A percentile compares a stretch with the other conserved stretches of the same genome.
Conservation (phyloP, 2,329 filamentous ascomycete species). For the Thermochaetoides dissita region DNA sequence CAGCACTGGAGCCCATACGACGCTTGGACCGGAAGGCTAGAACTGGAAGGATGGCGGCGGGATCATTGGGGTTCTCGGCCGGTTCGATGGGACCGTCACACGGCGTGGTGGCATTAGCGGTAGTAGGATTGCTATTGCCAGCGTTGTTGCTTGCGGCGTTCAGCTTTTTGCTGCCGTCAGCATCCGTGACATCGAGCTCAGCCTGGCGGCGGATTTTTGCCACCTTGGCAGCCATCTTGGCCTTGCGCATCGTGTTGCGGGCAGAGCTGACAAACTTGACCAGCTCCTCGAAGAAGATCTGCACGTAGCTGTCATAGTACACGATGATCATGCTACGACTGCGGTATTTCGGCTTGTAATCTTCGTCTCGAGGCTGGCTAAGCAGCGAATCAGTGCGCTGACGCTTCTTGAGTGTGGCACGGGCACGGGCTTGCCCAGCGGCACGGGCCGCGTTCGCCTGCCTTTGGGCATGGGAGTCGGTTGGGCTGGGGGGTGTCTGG, state of each 20-base stretch:
- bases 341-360: constrained; percentile 42
- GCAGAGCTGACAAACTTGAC: constrained; percentile 70
- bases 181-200: constrained; percentile 40
- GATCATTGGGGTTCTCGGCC: not conserved
- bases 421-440: constrained; percentile 30
- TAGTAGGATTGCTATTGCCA: constrained; percentile 13
- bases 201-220: constrained; percentile 48
- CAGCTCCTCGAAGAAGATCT: constrained; percentile 67
- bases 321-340: constrained; percentile 67
- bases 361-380: constrained; percentile 27
- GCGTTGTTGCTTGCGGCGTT: constrained; percentile 10
- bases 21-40: constrained; percentile 16
- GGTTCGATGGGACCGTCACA: constrained; percentile 6
- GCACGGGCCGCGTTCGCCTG: constrained; percentile 32
- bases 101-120: not conserved
- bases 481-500: constrained; percentile 20
- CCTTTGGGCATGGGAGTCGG: constrained; percentile 23
- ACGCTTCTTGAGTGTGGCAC: constrained; percentile 35
- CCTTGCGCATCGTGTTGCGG: constrained; percentile 73
- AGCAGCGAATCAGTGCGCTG: constrained; percentile 37
- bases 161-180: constrained; percentile 20
- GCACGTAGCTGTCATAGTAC: constrained; percentile 83
- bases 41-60: constrained; percentile 21
- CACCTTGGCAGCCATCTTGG: constrained; percentile 68
- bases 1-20: constrained; percentile 20